Percentiles rank a stretch among this genome's conserved stretches.
phyloP scores from a whole-genome alignment of 2,329 filamentous ascomycete species.

The Paracoccidioides lutzii region DNA sequence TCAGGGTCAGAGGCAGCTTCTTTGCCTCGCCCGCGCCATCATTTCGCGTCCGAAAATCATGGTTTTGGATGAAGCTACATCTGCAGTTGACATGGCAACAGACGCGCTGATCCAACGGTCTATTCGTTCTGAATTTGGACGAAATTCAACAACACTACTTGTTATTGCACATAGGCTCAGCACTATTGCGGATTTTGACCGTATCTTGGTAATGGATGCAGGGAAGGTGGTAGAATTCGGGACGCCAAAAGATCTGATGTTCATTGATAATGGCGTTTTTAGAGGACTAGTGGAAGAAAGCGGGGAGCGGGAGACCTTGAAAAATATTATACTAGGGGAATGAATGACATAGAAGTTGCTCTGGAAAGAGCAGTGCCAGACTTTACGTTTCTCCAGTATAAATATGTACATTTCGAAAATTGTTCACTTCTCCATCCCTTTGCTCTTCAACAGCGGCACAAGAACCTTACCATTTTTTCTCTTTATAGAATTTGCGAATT shows the following conservation, averaged over 20 bases:
- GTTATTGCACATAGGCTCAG: conserved; percentile 66
- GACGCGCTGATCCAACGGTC: conserved; percentile 60
- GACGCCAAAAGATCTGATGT: conserved; percentile 49
- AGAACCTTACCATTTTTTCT: too few species aligned
- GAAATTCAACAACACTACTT: conserved; percentile 49
- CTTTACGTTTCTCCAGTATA: too few species aligned
- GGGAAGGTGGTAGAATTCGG: conserved; percentile 57
- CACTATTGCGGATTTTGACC: conserved; percentile 65
- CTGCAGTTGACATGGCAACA: conserved; percentile 64
- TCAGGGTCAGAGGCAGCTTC: conserved; percentile 62
- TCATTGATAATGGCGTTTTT: conserved; percentile 40
- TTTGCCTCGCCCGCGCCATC: conserved; percentile 62
- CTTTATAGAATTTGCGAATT: too few species aligned
- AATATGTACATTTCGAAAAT: too few species aligned
- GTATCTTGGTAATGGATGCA: conserved; percentile 57
- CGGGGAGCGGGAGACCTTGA: conserved; percentile 23
- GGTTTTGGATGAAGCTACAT: conserved; percentile 69
- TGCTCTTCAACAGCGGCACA: too few species aligned
- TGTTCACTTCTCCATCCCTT: too few species aligned
- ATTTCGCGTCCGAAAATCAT: conserved; percentile 61
- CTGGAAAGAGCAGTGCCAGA: too few species aligned
- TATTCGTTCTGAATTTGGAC: conserved; percentile 57
- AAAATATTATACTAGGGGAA: conserved; percentile 17
- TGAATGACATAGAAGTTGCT: background rate
- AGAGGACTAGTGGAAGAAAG: conserved; percentile 40